Evolutionary conservation across 2,329 filamentous ascomycete genomes (phyloP).

Genomic region (Scedosporium boydii): DNA sequence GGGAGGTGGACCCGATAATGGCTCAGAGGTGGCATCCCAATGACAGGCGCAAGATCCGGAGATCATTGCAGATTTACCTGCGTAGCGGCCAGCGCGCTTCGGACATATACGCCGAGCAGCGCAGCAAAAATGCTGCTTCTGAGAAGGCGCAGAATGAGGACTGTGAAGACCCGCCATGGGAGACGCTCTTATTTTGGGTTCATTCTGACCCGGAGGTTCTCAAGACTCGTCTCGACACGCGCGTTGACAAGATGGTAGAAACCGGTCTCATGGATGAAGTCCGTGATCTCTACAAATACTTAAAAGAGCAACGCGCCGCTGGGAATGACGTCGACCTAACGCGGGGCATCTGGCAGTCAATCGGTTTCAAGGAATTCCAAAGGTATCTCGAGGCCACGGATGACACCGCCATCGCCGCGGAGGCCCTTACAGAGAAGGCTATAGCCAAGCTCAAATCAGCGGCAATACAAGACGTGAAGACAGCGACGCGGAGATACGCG

Average conservation of each 20-base stretch:
- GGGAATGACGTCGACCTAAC: constrained; percentile 58
- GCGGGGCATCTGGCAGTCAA: constrained; percentile 90
- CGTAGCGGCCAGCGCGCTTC: constrained; percentile 74
- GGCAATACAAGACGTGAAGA: constrained; percentile 67
- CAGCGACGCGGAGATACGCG: constrained; percentile 80
- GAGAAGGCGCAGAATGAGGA: constrained; percentile 13
- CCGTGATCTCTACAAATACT: constrained; percentile 31
- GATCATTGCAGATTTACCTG: constrained; percentile 84
- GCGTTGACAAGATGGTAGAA: constrained; percentile 78
- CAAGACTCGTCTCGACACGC: constrained; percentile 58
- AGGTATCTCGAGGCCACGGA: constrained; percentile 50
- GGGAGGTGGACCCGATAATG: constrained; percentile 79
- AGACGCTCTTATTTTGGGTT: constrained; percentile 75
- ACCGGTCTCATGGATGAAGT: constrained; percentile 41
- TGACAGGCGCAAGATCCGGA: constrained; percentile 78
- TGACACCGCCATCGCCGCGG: constrained; percentile 13
- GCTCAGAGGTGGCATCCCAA: constrained; percentile 90
- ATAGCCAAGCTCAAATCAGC: constrained; percentile 45
- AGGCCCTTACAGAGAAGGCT: constrained; percentile 17
- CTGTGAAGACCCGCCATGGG: constrained; percentile 23
- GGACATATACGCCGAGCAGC: constrained; percentile 77
- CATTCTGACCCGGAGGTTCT: constrained; percentile 63
- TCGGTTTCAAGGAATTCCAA: constrained; percentile 88
- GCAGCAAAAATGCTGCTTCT: constrained; percentile 26
- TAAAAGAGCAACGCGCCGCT: constrained; percentile 22